Evolutionary conservation across 768 basidiomycete genomes (phyloP), one percentile per base, ranked within the genome.

Genomic region (Kwoniella newhampshirensis): DNA sequence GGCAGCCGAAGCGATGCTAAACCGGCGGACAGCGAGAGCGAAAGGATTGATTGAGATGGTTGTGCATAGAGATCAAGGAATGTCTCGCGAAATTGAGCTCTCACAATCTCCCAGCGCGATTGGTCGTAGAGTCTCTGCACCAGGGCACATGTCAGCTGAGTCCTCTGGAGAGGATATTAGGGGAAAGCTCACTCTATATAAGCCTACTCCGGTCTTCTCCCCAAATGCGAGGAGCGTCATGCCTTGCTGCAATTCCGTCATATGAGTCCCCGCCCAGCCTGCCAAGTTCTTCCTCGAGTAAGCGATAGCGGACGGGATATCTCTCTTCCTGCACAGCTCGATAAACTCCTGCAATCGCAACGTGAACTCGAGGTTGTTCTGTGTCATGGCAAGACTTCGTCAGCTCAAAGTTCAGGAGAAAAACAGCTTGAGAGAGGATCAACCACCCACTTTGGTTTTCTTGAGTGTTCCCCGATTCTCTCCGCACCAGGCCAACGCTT

Each of bases 361-460:
- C 64, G 92, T 88, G 76, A 98, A 98, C 79, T 99, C 96, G 41
- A 99, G 84, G 8, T 90, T 87, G 78, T 87, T 91, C 92, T 97
- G 76, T 43, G 11, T 18, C 3, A 18, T 42, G 20, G 28, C 23
- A 26, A 5, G 37, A 8, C 48, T n/a, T n/a, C 21, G 28, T 37
- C 51, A 18, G 28, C 23, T 9, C 35, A 21, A 59, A 27, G 20
- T n/a, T n/a, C n/a, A n/a, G n/a, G n/a, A 11, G 20, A 43, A 13
- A 43, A 37, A n/a, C 35, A 8, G n/a, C 8, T 37, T 9, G 35
- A n/a, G n/a, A 37, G 35, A n/a, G n/a, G 35, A 37, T 8, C 35
- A n/a, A 15, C 11, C 17, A 60, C 73, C 51, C 45, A 86, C 93
- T 83, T 89, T 93, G 71, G 86, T 84, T 80, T 97, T 98, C 50